phyloP scores from a whole-genome alignment of 2,329 filamentous ascomycete genomes.

The Truncatella angustata region DNA sequence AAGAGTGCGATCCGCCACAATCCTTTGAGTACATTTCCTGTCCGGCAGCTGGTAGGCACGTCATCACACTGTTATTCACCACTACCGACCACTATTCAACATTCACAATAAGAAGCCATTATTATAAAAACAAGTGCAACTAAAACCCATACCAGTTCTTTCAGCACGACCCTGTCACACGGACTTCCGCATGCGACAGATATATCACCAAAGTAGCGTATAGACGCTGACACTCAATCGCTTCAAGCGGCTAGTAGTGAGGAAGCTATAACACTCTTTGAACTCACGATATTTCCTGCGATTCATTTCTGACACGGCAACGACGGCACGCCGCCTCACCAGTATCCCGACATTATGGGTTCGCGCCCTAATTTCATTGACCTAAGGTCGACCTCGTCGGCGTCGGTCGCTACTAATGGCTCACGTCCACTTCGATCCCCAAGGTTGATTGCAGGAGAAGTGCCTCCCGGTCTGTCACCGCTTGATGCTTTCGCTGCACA shows the following conservation, averaged over 20 bases:
- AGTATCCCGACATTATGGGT: slow-evolving; percentile 41
- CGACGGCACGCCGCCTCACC: too few relatives aligned
- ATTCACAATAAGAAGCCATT: too few relatives aligned
- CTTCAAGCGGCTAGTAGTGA: too few relatives aligned
- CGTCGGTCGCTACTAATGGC: slow-evolving; percentile 42
- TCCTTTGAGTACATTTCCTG: background rate
- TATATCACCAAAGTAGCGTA: background rate
- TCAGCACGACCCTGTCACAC: background rate
- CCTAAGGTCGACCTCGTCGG: slow-evolving; percentile 55
- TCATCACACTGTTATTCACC: background rate
- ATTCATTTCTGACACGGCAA: background rate
- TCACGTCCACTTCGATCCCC: slow-evolving; percentile 66
- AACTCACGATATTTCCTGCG: slow-evolving; percentile 1
- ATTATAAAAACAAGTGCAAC: too few relatives aligned
- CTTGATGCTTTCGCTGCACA: slow-evolving; percentile 94
- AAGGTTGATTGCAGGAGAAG: slow-evolving; percentile 72
- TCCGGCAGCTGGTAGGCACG: background rate
- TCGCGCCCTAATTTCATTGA: slow-evolving; percentile 59
- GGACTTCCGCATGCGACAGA: background rate
- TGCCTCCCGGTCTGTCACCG: slow-evolving; percentile 87
- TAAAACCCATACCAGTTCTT: too few relatives aligned
- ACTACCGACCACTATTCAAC: background rate
- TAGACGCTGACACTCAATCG: background rate
- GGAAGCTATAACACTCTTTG: too few relatives aligned
- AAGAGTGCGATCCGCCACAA: slow-evolving; percentile 7